These are phyloP conservation scores for Phytopythium cucurbitacearum DNA, from an alignment of 352 stramenopile species.

Conservation along the genomic window DNA sequence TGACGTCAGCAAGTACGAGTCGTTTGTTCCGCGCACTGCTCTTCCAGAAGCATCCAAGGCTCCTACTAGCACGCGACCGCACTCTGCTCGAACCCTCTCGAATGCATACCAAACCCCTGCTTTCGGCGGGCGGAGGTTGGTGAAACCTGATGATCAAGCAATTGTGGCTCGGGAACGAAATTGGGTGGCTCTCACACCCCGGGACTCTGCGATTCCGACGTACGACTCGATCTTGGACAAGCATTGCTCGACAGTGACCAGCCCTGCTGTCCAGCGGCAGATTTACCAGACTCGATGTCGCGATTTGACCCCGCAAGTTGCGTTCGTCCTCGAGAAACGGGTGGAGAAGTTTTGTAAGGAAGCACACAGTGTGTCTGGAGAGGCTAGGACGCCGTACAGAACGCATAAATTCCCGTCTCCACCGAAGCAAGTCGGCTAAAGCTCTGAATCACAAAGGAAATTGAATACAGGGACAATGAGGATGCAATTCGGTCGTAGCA, in stretches of 20 bases:
- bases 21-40: constrained; percentile 32
- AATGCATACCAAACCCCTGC: constrained; percentile 10
- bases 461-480: no score
- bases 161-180: constrained; percentile 36
- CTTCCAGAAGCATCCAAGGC: not conserved
- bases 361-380: no score
- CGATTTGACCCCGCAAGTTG: constrained; percentile 67
- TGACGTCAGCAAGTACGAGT: constrained; percentile 58
- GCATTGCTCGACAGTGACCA: constrained; percentile 74
- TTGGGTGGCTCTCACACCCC: constrained; percentile 44
- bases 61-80: constrained; percentile 8
- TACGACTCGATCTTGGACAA: constrained; percentile 84
- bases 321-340: constrained; percentile 66
- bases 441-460: no score
- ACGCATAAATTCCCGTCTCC: no score
- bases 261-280: constrained; percentile 60
- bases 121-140: constrained; percentile 18
- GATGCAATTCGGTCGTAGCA: no score
- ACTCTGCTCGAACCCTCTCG: constrained; percentile 13
- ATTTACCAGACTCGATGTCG: constrained; percentile 60
- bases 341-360: constrained; percentile 51
- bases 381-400: no score
- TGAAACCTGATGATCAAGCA: constrained; percentile 16
- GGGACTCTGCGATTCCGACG: constrained; percentile 44
- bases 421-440: no score